Evolutionary conservation across 352 stramenopile species (phyloP), one percentile per base, ranked within the genome.

Genomic region (Pythium periplocum): DNA sequence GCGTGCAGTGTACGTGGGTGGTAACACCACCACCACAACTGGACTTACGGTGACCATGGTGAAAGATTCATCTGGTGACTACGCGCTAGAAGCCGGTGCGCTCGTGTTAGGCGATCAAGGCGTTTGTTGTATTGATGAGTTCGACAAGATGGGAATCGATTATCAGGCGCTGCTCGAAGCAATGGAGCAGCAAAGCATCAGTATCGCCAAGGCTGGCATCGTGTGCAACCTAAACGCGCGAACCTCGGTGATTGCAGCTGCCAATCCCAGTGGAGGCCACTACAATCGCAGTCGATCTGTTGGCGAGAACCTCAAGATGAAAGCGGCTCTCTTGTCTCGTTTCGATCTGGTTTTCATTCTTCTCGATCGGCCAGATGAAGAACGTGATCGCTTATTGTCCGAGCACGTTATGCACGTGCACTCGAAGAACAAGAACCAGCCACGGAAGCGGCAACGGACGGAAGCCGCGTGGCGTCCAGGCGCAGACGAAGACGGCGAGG

Each of bases 121-220:
- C 32, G 76, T 98, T 0, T 98, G 92, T 66, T 98, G 90, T 68
- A 97, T 98, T 54, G 95, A 98, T 62, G 95, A 98, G 66, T 96
- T 98, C 50, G 95, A 98, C 71, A 98, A 98, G 64, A 97, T 98
- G 90, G 68, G 64, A 1, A 77, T 66, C 57, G 77, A 91, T 44
- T 75, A 83, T 35, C 68, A 87, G 40, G 75, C 86, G 11, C 70
- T 98, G 4, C 73, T 98, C 11, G 94, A 98, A 74, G 91, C 90
- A 11, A 98, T 98, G 96, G 96, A 98, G 71, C 96, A 98, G 62
- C 94, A 98, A 59, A 98, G 73, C 89, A 98, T 74, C 86, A 98
- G 65, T 67, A 90, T 78, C 43, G 71, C 69, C 33, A 80, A 80
- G 47, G 69, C 68, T 3, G 66, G 95, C 35, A 92, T 98, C 31